Base-by-base conservation (phyloP, 768 basidiomycete genomes). In the Mycena rebaudengoi region DNA sequence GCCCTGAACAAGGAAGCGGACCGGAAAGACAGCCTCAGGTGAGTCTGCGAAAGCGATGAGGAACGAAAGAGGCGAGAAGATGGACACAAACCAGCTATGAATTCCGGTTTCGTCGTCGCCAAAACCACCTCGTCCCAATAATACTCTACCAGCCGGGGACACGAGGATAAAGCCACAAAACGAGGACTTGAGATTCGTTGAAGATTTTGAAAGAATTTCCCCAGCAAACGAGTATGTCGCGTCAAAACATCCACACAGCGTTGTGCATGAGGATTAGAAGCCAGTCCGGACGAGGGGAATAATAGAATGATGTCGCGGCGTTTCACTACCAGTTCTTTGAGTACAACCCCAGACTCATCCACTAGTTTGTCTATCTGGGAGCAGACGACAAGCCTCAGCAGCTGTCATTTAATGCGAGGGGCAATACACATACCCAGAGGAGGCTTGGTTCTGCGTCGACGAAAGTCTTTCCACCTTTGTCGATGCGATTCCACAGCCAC, bases 61-160 rank as follows among this genome's bases (percentile, higher is more conserved):
- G 33, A 39, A n/a, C 20, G 13, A 26, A 56, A 30, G 23, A 49
- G 3, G n/a, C 20, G 39, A 21, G 46, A 12, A 13, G 5, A 12
- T 20, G 33, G 32, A 48, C 33, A 60, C 76, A 40, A 69, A 90
- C 92, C 92, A 71, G 83, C 78, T 41, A 91, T 85, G 33, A 83
- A 71, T 21, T 84, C 83, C 13, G 87, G 79, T 37, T 82, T 82
- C 54, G 80, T 74, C 16, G 90, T 86, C n/a, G 93, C 90, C 60
- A 88, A 84, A 10, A 89, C 86, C 21, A 95, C 88, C 70, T 91
- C 88, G 29, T 83, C 85, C 94, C 94, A 95, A 71, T 94, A 94
- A 69, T 87, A 94, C 28, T 92, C 78, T 50, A 95, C 85, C 25
- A 94, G 73, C 55, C 90, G 87, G 29, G 82, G 84, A 68, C 88